Evolutionary conservation across 164 flowering plant genomes (phyloP).

Genomic region (Amborella trichopoda): DNA sequence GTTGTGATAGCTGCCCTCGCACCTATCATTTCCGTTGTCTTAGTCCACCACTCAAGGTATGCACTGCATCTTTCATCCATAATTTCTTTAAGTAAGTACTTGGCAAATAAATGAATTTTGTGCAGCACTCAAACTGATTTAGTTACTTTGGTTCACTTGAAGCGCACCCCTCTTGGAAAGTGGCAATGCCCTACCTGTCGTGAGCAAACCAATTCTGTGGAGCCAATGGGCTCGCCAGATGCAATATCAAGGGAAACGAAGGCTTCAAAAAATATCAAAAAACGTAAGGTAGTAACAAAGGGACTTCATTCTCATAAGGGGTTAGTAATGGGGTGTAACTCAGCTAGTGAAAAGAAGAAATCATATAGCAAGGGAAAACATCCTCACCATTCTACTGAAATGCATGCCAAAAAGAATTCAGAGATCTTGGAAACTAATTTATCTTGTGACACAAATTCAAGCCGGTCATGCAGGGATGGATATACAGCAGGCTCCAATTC

Average conservation of each 20-base stretch:
- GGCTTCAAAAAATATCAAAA: slow-evolving; percentile 30
- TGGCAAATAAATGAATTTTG: not conserved
- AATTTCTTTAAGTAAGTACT: not conserved
- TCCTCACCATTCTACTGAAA: slow-evolving; percentile 12
- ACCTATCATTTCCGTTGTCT: slow-evolving; percentile 96
- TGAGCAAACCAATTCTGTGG: slow-evolving; percentile 27
- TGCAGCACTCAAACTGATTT: slow-evolving; percentile 6
- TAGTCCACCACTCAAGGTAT: slow-evolving; percentile 93
- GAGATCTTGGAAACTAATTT: slow-evolving; percentile 21
- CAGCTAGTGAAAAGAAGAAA: slow-evolving; percentile 34
- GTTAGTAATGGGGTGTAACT: slow-evolving; percentile 25
- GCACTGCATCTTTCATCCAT: slow-evolving; percentile 2
- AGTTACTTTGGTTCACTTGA: slow-evolving; percentile 8
- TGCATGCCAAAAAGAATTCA: slow-evolving; percentile 21
- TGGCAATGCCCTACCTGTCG: slow-evolving; percentile 84
- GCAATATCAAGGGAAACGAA: slow-evolving; percentile 51
- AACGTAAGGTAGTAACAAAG: slow-evolving; percentile 26
- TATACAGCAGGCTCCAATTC: slow-evolving; percentile 20
- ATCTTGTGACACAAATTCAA: slow-evolving; percentile 18
- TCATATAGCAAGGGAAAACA: slow-evolving; percentile 46
- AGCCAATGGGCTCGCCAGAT: slow-evolving; percentile 28
- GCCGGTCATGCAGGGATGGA: slow-evolving; percentile 22
- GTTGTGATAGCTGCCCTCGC: slow-evolving; percentile 92
- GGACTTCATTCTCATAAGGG: slow-evolving; percentile 28
- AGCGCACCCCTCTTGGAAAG: slow-evolving; percentile 81